These are phyloP conservation scores for Apiotrichum sp. DNA, from an alignment of 1,284 basidiomycete genomes.

Conservation along the genomic window DNA sequence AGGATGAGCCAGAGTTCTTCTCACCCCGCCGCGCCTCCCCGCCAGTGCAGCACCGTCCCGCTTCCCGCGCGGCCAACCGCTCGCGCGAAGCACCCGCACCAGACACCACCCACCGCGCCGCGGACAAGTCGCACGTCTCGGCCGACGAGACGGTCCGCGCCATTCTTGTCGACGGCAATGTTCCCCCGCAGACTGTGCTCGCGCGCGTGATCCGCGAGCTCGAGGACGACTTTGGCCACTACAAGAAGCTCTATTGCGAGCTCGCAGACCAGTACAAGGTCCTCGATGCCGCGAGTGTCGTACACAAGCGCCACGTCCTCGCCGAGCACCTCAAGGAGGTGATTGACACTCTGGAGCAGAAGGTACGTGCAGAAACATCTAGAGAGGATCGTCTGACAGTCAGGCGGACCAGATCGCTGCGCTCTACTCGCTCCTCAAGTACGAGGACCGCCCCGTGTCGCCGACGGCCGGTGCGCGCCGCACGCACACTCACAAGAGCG, in stretches of 20 bases:
- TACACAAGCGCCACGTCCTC: conserved; percentile 68
- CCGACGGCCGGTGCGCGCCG: neutral
- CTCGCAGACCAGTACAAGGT: conserved; percentile 82
- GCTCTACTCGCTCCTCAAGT: conserved; percentile 68
- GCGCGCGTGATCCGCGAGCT: conserved; percentile 70
- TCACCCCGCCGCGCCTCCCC: conserved; percentile 47
- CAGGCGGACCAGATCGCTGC: conserved; percentile 84
- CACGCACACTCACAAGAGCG: conserved; percentile 12
- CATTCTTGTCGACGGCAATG: conserved; percentile 51
- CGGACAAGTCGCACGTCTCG: neutral
- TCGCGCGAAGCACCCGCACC: neutral
- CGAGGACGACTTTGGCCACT: conserved; percentile 84
- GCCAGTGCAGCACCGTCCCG: neutral
- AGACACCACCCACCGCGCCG: neutral
- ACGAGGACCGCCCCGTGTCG: conserved; percentile 53
- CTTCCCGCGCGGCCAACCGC: neutral
- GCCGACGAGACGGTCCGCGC: conserved; percentile 49
- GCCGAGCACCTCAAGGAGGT: conserved; percentile 81
- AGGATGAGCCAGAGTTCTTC: conserved; percentile 72
- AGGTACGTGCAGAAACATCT: conserved; percentile 51
- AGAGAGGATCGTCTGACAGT: neutral
- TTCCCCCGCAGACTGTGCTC: conserved; percentile 77
- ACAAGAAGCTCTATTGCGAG: conserved; percentile 82
- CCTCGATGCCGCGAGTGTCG: conserved; percentile 74
- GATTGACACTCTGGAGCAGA: conserved; percentile 78